Conservation (phyloP, 176 grass and related monocot genomes). For the Triticum urartu region DNA sequence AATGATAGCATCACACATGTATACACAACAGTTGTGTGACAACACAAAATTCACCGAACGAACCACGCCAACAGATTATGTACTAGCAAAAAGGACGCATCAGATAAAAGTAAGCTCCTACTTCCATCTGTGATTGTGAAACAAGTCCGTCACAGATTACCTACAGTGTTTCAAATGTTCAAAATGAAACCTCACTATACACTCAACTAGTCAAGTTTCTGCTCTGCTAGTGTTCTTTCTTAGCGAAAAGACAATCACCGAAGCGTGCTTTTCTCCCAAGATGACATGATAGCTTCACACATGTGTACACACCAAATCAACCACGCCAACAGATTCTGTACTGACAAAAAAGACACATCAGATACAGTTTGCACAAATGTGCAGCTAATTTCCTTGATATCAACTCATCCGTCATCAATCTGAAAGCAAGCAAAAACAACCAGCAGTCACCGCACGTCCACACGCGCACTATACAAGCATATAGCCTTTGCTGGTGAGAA, state of each 20-base stretch:
- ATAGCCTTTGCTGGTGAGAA: conserved; percentile 37
- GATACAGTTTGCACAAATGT: background rate
- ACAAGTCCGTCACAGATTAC: too few relatives aligned
- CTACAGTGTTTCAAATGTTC: too few relatives aligned
- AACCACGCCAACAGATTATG: background rate
- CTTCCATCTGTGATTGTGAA: too few relatives aligned
- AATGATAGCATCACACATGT: background rate
- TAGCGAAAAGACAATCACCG: background rate
- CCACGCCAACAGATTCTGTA: background rate
- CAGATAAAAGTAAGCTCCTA: too few relatives aligned
- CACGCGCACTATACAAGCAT: conserved; percentile 41
- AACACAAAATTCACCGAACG: background rate
- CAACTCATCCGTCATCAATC: conserved; percentile 28
- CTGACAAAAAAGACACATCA: background rate
- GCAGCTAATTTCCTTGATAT: background rate
- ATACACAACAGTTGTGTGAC: background rate
- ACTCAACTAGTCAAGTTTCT: too few relatives aligned
- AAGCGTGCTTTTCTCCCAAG: background rate
- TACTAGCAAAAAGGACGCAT: background rate
- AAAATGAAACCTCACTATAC: too few relatives aligned
- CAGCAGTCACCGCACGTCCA: conserved; percentile 19
- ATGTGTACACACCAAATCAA: background rate
- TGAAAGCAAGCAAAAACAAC: conserved; percentile 9
- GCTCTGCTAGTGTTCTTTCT: background rate
- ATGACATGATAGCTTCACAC: background rate